Evolutionary conservation across 208 protist genomes (phyloP), one percentile per base, ranked within the genome.

Genomic region (Wallacemonas rigidus): DNA sequence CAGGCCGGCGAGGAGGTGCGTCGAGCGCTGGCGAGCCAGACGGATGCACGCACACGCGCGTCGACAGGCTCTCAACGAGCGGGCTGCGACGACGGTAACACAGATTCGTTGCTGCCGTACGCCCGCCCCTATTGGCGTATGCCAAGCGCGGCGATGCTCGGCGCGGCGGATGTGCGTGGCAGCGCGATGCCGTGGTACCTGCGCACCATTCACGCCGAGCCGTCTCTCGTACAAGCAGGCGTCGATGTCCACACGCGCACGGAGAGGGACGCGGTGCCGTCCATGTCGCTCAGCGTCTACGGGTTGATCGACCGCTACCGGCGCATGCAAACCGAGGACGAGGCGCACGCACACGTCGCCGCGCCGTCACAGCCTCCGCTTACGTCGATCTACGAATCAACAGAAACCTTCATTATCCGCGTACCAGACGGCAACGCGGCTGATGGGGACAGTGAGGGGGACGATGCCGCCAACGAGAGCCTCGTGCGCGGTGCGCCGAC

Each of bases 121-220:
- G 26, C 65, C 7, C 35, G 65, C 6, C 47, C 50, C 5, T 36
- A 57, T 56, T 91, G 82, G 86, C 64, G 79, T 2, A 61, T 71
- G 45, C 83, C 86, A 1, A 83, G 81, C 4, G 74, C 86, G 48
- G 72, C 79, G 26, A 86, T 87, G 76, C 54, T 81, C 35, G 75
- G 79, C 44, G 73, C 79, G 35, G 77, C 71, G 43, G 75, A 81
- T 35, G 73, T 82, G 44, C 71, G 78, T 1, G 86, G 83, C 12
- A 79, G 81, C 71, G 67, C 60, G 26, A 50, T 79, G 50, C 81
- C 86, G 15, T 88, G 75, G 80, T 63, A 60, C 5, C 60, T 85
- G 9, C 60, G 43, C 60, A 65, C 60, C 2, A 6, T 4, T 38
- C 60, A 50, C 6, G n/a, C 41, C 3, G n/a, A 38, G 60, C 60